Conservation (phyloP, 768 basidiomycete species). For the Podaxis rugospora region DNA sequence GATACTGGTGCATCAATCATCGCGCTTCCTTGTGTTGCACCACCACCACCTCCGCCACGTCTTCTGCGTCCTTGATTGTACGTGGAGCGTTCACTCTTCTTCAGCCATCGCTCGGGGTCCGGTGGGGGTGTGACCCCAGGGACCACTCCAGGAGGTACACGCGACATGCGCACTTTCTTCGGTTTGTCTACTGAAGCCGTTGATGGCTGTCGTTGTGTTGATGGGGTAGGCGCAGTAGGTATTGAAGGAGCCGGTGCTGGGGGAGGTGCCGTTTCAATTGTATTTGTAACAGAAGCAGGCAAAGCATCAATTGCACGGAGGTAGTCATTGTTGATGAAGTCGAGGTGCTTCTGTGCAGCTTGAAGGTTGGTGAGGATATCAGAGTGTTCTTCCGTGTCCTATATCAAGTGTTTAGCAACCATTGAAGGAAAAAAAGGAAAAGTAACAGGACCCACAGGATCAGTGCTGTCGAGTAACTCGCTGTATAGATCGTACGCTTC, state of each 20-base stretch:
- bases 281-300: slow-evolving; percentile 43
- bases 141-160: slow-evolving; percentile 71
- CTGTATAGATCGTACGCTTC: slow-evolving; percentile 74
- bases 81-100: slow-evolving; percentile 75
- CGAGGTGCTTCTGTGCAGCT: slow-evolving; percentile 77
- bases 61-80: slow-evolving; percentile 51
- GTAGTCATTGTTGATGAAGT: slow-evolving; percentile 76
- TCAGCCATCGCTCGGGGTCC: slow-evolving; percentile 85
- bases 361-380: slow-evolving; percentile 84
- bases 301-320: slow-evolving; percentile 59
- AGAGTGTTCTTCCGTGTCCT: slow-evolving; percentile 85
- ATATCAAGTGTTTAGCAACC: slow-evolving; percentile 6
- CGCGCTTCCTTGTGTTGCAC: slow-evolving; percentile 66
- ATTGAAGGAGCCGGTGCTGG: slow-evolving; percentile 28
- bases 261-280: slow-evolving; percentile 64
- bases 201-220: slow-evolving; percentile 28
- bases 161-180: slow-evolving; percentile 56
- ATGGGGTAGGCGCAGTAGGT: slow-evolving; percentile 27
- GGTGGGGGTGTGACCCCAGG: slow-evolving; percentile 79
- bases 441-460: slow-evolving; percentile 51
- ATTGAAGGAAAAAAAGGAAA: not conserved
- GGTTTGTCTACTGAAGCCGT: slow-evolving; percentile 20
- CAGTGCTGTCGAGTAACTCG: slow-evolving; percentile 72
- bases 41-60: slow-evolving; percentile 44
- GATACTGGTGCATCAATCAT: slow-evolving; percentile 29